Evolutionary conservation across 441 rosid species (phyloP), one percentile per base, ranked within the genome.

Genomic region (Cnidoscolus chayamansa): DNA sequence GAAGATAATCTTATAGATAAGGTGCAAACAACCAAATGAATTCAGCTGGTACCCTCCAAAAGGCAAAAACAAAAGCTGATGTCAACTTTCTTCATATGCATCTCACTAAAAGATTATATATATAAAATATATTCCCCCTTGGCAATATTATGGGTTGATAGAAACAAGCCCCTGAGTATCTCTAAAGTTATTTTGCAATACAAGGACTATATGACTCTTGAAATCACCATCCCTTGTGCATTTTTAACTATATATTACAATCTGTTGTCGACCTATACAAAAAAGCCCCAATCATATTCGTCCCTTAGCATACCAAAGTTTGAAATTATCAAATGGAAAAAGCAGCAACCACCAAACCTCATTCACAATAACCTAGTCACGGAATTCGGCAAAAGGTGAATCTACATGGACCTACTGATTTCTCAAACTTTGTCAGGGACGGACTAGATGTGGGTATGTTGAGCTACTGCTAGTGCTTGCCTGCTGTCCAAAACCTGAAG

Each of bases 191-290:
- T 66, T 72, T 78, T 71, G 72, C 73, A 72, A 71, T 40, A 70
- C 74, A 73, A 71, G 69, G 72, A 73, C 80, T 61, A 77, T 35
- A 80, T 40, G 73, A 76, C 74, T 78, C 80, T 67, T 75, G 54
- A 74, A 64, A 65, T 73, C 67, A 73, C 77, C 77, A 80, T 58
- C 84, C 73, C 81, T 71, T 68, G 77, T 75, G 84, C 80, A 76
- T 71, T 80, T 72, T 73, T 68, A 86, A 86, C 88, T 80, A 80
- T 79, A 84, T 82, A 78, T 80, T 82, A 85, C 90, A 86, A 77
- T 76, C 85, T 86, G 79, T 78, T 77, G 78, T 86, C 80, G 75
- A 81, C 86, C 93, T 87, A 83, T 87, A 88, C 90, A 84, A 83
- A 77, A 78, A 63, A 76, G 70, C 25, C 53, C 78, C 79, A 72